phyloP scores from a whole-genome alignment of 108 stramenopile species.

The Pseudonitzschia multiseries region DNA sequence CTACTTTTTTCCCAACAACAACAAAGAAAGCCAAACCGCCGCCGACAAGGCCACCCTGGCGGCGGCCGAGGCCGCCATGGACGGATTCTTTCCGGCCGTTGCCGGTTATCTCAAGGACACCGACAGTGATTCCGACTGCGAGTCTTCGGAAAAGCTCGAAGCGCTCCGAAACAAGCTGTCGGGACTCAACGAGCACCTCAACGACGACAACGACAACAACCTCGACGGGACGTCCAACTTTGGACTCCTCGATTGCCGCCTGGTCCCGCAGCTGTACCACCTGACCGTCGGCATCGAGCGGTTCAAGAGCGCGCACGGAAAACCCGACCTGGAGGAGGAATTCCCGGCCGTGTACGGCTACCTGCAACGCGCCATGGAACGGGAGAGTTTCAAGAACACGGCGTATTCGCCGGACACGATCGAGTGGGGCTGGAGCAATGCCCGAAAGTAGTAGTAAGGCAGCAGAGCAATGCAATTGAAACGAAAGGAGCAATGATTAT shows the following conservation, averaged over 20 bases:
- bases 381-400: conserved; percentile 60
- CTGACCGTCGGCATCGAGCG: conserved; percentile 55
- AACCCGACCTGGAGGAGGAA: conserved; percentile 45
- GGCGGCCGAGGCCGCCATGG: conserved; percentile 45
- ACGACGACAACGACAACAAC: conserved; percentile 26
- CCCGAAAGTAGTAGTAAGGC: conserved; percentile 44
- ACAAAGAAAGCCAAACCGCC: neutral
- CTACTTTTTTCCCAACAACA: conserved; percentile 63
- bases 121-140: conserved; percentile 54
- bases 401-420: conserved; percentile 70
- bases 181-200: conserved; percentile 56
- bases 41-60: conserved; percentile 43
- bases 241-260: conserved; percentile 65
- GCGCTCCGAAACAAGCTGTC: conserved; percentile 43
- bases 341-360: conserved; percentile 60
- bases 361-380: conserved; percentile 56
- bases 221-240: conserved; percentile 63
- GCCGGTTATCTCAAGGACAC: conserved; percentile 73
- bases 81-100: conserved; percentile 81
- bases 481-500: no score
- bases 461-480: no score
- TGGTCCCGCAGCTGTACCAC: conserved; percentile 82
- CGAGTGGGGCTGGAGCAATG: conserved; percentile 79
- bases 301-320: conserved; percentile 49
- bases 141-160: conserved; percentile 39